Percentiles rank a stretch among this genome's conserved stretches.
Conservation (phyloP, 73 alveolate species). For the Loxodes magnus region DNA sequence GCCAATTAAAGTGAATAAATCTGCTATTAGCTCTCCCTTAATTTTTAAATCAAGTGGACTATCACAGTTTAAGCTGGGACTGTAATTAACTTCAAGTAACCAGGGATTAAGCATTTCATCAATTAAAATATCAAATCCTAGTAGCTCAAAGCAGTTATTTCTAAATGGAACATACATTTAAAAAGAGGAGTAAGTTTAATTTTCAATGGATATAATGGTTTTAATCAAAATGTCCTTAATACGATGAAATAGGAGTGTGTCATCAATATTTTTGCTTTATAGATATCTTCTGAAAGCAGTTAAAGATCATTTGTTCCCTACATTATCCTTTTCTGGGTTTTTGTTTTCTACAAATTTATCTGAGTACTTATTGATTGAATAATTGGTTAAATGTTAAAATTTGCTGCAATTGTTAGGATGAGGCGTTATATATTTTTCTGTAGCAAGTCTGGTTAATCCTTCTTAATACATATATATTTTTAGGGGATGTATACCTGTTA, state of each 20-base stretch:
- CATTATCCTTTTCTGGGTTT: constrained; percentile 64
- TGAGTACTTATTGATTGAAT: constrained; percentile 37
- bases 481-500: constrained; percentile 77
- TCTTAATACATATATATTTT: constrained; percentile 73
- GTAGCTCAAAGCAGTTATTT: constrained; percentile 72
- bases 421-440: constrained; percentile 69
- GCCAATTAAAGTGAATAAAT: constrained; percentile 69
- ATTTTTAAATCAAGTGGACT: constrained; percentile 69
- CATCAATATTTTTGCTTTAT: constrained; percentile 19
- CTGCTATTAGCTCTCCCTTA: constrained; percentile 78
- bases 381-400: constrained; percentile 44
- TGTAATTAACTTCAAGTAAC: constrained; percentile 79
- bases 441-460: constrained; percentile 88
- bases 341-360: constrained; percentile 44
- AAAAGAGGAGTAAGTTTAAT: constrained; percentile 47
- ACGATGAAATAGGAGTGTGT: constrained; percentile 24
- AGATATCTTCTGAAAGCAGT: constrained; percentile 40
- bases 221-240: constrained; percentile 74
- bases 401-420: constrained; percentile 20
- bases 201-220: constrained; percentile 68
- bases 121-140: constrained; percentile 85
- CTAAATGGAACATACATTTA: constrained; percentile 71
- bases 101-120: constrained; percentile 79
- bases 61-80: constrained; percentile 72
- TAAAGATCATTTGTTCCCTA: constrained; percentile 65